Evolutionary conservation across 2,329 filamentous ascomycete genomes (phyloP).

Genomic region (Aspergillus pseudonomiae): DNA sequence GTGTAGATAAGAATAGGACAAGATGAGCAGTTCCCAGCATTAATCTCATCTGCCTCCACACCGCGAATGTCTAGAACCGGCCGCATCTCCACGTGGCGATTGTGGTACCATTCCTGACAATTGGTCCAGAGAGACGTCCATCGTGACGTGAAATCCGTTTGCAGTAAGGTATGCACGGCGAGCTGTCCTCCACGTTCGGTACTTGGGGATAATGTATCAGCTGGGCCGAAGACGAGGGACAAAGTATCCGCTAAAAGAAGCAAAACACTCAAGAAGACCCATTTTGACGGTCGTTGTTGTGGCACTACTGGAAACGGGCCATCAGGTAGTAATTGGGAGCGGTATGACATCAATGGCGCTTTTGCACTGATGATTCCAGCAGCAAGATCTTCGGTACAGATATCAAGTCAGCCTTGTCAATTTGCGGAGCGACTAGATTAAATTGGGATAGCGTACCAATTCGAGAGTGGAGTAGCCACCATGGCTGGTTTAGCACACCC

Average conservation of each 20-base stretch:
- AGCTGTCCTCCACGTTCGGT: not conserved
- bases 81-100: conserved; percentile 23
- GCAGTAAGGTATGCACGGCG: not conserved
- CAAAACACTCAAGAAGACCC: conserved; percentile 23
- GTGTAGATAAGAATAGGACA: conserved; percentile 32
- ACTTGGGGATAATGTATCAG: conserved; percentile 17
- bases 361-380: conserved; percentile 20
- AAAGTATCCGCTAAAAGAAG: conserved; percentile 25
- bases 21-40: conserved; percentile 24
- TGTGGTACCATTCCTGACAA: conserved; percentile 31
- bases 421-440: not conserved
- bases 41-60: conserved; percentile 28
- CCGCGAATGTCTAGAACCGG: conserved; percentile 30
- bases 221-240: conserved; percentile 17
- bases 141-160: conserved; percentile 25
- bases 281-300: conserved; percentile 12
- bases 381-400: conserved; percentile 22
- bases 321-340: not conserved
- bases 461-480: conserved; percentile 25
- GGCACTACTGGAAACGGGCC: conserved; percentile 11
- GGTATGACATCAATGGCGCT: conserved; percentile 19
- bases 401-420: not conserved
- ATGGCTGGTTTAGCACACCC: conserved; percentile 21
- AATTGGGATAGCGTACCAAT: conserved; percentile 18
- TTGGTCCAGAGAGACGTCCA: conserved; percentile 31